Percentiles rank a stretch among this genome's conserved stretches.
phyloP scores from a whole-genome alignment of 2,329 filamentous ascomycete species.

The Ophiocordyceps unilateralis region DNA sequence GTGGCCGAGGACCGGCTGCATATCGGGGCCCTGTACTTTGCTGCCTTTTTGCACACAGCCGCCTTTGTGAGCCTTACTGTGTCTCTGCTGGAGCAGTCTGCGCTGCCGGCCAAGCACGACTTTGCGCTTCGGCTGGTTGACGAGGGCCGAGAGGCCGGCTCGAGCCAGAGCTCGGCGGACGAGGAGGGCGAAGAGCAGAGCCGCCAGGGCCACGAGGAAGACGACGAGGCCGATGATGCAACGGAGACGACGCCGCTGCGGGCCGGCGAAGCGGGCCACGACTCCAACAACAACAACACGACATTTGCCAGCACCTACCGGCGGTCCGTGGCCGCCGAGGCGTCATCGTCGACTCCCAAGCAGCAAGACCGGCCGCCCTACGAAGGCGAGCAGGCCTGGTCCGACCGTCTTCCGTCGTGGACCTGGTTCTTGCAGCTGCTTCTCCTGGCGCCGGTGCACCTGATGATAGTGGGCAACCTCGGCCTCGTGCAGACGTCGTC shows the following conservation, averaged over 20 bases:
- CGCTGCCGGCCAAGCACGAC: conserved; percentile 51
- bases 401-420: conserved; percentile 59
- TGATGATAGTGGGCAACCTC: conserved; percentile 63
- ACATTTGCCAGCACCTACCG: conserved; percentile 40
- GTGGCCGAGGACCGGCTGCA: conserved; percentile 60
- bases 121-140: no score
- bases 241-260: conserved; percentile 39
- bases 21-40: conserved; percentile 61
- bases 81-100: conserved; percentile 64
- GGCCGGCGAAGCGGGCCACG: conserved; percentile 15
- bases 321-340: conserved; percentile 20
- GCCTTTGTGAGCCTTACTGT: conserved; percentile 60
- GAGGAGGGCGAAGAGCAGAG: conserved; percentile 1
- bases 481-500: conserved; percentile 56
- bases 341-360: conserved; percentile 9
- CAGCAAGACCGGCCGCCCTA: conserved; percentile 24
- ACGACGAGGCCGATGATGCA: conserved; percentile 14
- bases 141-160: conserved; percentile 25
- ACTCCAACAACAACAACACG: conserved; percentile 21
- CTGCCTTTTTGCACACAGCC: conserved; percentile 63
- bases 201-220: conserved; percentile 2
- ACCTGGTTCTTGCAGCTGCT: conserved; percentile 81
- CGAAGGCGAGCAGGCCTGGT: conserved; percentile 73
- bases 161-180: conserved; percentile 6
- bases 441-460: conserved; percentile 56